phyloP scores from a whole-genome alignment of 2,329 filamentous ascomycete genomes.

The Exophiala bonariae region DNA sequence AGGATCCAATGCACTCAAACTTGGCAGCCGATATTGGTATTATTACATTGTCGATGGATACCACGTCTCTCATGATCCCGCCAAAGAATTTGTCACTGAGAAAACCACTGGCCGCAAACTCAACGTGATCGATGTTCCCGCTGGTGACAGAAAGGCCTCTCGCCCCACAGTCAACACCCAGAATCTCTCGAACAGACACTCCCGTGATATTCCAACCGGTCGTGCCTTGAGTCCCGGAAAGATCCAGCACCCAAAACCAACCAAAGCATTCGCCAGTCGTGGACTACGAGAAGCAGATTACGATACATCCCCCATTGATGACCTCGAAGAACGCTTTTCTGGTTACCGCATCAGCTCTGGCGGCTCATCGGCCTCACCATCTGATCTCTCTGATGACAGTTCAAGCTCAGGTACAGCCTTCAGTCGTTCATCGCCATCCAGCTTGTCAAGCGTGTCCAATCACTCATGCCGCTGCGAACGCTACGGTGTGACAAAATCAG shows the following conservation, averaged over 20 bases:
- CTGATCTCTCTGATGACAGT: slow-evolving; percentile 58
- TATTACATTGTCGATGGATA: slow-evolving; percentile 99
- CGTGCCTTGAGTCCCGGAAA: slow-evolving; percentile 83
- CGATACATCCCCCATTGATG: slow-evolving; percentile 66
- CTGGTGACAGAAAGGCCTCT: slow-evolving; percentile 44
- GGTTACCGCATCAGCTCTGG: slow-evolving; percentile 66
- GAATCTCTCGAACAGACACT: slow-evolving; percentile 49
- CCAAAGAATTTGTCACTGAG: slow-evolving; percentile 84
- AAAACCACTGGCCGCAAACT: slow-evolving; percentile 95
- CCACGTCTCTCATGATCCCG: slow-evolving; percentile 95
- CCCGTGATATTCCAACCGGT: slow-evolving; percentile 75
- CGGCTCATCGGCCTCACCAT: slow-evolving; percentile 70
- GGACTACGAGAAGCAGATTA: slow-evolving; percentile 83
- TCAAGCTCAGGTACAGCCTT: slow-evolving; percentile 48
- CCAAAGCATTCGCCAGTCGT: slow-evolving; percentile 82
- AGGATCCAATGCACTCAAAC: slow-evolving; percentile 72
- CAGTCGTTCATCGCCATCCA: slow-evolving; percentile 58
- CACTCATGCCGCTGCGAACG: slow-evolving; percentile 84
- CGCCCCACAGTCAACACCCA: slow-evolving; percentile 38
- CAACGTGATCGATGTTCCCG: slow-evolving; percentile 93
- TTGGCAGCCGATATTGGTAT: slow-evolving; percentile 98
- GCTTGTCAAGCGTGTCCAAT: slow-evolving; percentile 67
- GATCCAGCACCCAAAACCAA: slow-evolving; percentile 87
- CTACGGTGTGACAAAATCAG: slow-evolving; percentile 92
- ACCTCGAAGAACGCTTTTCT: slow-evolving; percentile 75